These are phyloP conservation scores for Apiospora sp. DNA, from an alignment of 2,329 filamentous ascomycete genomes.

Conservation along the genomic window DNA sequence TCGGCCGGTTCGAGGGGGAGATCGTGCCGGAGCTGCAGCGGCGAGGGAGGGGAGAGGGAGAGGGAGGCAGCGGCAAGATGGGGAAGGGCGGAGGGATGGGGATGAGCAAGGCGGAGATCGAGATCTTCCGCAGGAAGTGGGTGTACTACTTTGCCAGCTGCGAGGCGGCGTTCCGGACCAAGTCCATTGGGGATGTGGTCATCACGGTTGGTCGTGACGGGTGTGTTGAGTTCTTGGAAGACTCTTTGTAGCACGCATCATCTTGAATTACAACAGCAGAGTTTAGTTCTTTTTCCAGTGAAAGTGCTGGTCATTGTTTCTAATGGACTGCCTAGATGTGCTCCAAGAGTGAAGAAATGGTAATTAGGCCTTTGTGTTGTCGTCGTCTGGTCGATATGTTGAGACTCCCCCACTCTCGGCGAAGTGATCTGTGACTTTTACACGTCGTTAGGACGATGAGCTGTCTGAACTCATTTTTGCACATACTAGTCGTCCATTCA, in stretches of 20 bases:
- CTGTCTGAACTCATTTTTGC: neutral
- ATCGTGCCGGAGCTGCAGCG: neutral
- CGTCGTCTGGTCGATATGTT: neutral
- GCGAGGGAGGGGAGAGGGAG: neutral
- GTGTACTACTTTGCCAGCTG: neutral
- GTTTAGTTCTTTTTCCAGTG: neutral
- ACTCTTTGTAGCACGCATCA: neutral
- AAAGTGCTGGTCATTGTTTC: neutral
- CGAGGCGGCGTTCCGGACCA: neutral
- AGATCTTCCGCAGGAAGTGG: neutral
- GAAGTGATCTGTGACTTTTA: neutral
- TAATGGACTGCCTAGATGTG: neutral
- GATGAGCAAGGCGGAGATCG: neutral
- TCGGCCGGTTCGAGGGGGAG: neutral
- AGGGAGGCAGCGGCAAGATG: neutral
- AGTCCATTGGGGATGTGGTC: neutral
- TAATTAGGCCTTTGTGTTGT: neutral
- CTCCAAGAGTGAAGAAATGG: neutral
- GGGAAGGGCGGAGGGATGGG: neutral
- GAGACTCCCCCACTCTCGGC: neutral
- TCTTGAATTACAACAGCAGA: neutral
- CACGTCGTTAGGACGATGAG: neutral
- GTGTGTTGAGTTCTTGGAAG: neutral
- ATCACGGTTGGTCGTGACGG: neutral
- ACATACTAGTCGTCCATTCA: neutral